Percentiles rank a stretch among this genome's conserved stretches.
phyloP scores from a whole-genome alignment of 108 stramenopile species.

The Skeletonema marinoi region DNA sequence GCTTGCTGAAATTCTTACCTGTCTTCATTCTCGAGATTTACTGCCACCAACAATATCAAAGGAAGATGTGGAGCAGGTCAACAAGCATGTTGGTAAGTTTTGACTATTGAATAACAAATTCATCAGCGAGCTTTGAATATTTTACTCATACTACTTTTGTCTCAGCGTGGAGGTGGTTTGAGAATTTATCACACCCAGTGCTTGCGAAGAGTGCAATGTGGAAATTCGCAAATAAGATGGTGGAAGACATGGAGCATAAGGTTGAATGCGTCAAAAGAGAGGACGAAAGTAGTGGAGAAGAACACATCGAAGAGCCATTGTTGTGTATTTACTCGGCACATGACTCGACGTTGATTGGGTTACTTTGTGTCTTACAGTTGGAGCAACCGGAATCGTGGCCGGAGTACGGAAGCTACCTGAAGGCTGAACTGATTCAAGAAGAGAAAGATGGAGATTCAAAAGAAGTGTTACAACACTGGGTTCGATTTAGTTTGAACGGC shows the following conservation, averaged over 20 bases:
- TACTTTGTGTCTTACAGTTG: constrained; percentile 75
- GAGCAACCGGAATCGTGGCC: constrained; percentile 74
- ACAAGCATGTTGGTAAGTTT: too few species aligned
- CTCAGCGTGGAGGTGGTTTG: constrained; percentile 85
- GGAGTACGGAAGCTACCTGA: constrained; percentile 75
- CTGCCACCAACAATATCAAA: constrained; percentile 61
- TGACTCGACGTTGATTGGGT: constrained; percentile 82
- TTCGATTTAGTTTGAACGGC: constrained; percentile 76
- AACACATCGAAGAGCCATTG: constrained; percentile 48
- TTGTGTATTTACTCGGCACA: constrained; percentile 75
- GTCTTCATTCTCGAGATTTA: constrained; percentile 56
- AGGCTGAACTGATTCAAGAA: constrained; percentile 72
- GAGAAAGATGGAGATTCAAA: constrained; percentile 16
- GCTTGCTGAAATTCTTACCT: constrained; percentile 76
- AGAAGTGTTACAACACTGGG: constrained; percentile 36
- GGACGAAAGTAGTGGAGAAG: constrained; percentile 4
- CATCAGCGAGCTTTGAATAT: too few species aligned
- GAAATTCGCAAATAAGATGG: constrained; percentile 48
- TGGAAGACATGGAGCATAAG: constrained; percentile 46
- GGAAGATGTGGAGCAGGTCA: constrained; percentile 64
- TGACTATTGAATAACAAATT: too few species aligned
- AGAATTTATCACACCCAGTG: constrained; percentile 64
- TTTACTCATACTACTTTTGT: too few species aligned
- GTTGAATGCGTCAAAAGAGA: constrained; percentile 17
- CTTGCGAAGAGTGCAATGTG: constrained; percentile 76